Conservation (phyloP, 805 yeast genomes). For the Saturnispora serradocipensis region DNA sequence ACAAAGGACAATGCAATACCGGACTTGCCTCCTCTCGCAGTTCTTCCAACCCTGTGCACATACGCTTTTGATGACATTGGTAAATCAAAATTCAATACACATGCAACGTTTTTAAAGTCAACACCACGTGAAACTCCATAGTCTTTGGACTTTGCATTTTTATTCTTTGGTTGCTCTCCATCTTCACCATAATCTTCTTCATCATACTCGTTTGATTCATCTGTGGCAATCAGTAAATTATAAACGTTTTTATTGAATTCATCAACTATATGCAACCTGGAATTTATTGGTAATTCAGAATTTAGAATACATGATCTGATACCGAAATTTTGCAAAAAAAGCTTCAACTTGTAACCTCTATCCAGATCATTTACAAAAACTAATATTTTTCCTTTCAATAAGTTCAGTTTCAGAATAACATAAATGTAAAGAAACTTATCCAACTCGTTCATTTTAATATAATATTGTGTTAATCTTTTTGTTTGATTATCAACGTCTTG, state of each 20-base stretch:
- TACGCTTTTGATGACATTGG: slow-evolving; percentile 86
- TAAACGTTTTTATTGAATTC: slow-evolving; percentile 89
- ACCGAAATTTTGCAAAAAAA: slow-evolving; percentile 92
- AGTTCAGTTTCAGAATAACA: slow-evolving; percentile 79
- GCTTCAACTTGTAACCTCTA: slow-evolving; percentile 85
- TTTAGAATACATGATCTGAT: slow-evolving; percentile 80
- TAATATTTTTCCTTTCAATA: slow-evolving; percentile 85
- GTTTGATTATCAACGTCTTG: slow-evolving; percentile 51
- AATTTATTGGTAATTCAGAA: slow-evolving; percentile 86
- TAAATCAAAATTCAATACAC: slow-evolving; percentile 90
- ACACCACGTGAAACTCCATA: slow-evolving; percentile 96
- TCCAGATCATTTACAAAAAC: slow-evolving; percentile 90
- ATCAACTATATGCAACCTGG: slow-evolving; percentile 90
- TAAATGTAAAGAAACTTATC: slow-evolving; percentile 88
- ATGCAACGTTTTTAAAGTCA: slow-evolving; percentile 91
- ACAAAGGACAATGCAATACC: slow-evolving; percentile 94
- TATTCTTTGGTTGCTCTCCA: slow-evolving; percentile 27
- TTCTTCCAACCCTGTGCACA: slow-evolving; percentile 91
- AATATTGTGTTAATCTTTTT: slow-evolving; percentile 69
- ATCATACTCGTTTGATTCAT: slow-evolving; percentile 62
- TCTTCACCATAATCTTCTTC: slow-evolving; percentile 25
- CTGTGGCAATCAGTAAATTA: slow-evolving; percentile 86
- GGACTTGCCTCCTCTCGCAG: slow-evolving; percentile 93
- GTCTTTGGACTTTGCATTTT: slow-evolving; percentile 39
- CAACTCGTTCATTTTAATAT: slow-evolving; percentile 76